These are phyloP conservation scores for Globisporangium abappressorium DNA, from an alignment of 352 stramenopile species.

Conservation along the genomic window DNA sequence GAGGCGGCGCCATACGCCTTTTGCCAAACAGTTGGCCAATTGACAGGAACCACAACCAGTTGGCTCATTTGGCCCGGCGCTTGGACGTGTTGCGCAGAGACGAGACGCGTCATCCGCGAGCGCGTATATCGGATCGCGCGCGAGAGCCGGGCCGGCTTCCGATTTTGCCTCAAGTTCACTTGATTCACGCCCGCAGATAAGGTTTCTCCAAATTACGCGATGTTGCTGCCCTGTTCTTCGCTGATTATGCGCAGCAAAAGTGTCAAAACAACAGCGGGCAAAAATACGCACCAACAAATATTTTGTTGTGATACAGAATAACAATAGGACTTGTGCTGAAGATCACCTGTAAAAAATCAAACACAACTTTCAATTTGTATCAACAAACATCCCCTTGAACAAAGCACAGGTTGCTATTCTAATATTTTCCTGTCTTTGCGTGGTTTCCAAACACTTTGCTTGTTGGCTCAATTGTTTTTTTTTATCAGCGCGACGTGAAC, in stretches of 20 bases:
- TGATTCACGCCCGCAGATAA: slow-evolving; percentile 9
- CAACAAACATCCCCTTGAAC: no score
- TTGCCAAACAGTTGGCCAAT: background rate
- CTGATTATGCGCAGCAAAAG: background rate
- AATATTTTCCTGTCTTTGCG: no score
- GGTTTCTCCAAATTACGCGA: background rate
- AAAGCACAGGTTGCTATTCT: no score
- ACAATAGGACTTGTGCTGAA: no score
- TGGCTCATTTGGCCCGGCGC: background rate
- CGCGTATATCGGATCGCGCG: background rate
- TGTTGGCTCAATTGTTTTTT: no score
- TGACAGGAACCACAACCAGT: background rate
- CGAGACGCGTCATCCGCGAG: background rate
- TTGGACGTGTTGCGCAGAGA: background rate
- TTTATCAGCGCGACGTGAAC: no score
- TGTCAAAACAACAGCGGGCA: background rate
- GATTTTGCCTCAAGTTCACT: background rate
- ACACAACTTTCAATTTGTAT: no score
- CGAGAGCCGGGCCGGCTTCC: background rate
- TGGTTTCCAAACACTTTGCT: no score
- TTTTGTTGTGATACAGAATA: no score
- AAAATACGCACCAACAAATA: no score
- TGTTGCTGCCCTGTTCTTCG: background rate
- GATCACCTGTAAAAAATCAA: no score
- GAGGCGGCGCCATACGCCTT: background rate